phyloP scores from a whole-genome alignment of 352 stramenopile species.

The Elongisporangium prolatum region DNA sequence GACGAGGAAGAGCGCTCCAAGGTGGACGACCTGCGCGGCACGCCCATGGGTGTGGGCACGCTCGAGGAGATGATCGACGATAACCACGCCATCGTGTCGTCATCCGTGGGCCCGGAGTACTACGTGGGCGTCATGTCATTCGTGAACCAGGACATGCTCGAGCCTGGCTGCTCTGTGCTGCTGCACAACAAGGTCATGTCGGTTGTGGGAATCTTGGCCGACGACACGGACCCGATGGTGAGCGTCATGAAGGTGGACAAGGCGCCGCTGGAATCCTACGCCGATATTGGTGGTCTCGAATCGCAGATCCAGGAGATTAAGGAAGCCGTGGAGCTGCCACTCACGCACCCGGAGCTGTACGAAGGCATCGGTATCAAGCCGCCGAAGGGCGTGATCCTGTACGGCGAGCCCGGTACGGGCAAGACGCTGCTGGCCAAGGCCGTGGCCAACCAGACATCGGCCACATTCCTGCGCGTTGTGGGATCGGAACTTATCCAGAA shows the following conservation, averaged over 20 bases:
- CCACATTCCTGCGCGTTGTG: constrained; percentile 99
- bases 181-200: constrained; percentile 99
- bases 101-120: constrained; percentile 97
- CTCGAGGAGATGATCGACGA: constrained; percentile 99
- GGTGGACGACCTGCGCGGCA: constrained; percentile 98
- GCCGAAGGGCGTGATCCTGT: constrained; percentile 99
- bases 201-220: constrained; percentile 98
- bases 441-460: constrained; percentile 99
- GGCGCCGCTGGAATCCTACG: constrained; percentile 98
- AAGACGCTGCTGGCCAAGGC: constrained; percentile 99
- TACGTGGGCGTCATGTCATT: constrained; percentile 99
- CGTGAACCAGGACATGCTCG: constrained; percentile 99
- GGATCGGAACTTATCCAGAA: constrained; percentile 99
- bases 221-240: constrained; percentile 99
- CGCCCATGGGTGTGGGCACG: constrained; percentile 97
- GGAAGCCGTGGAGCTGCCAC: constrained; percentile 94
- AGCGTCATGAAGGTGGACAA: constrained; percentile 99
- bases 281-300: constrained; percentile 99
- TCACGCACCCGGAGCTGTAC: constrained; percentile 99
- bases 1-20: constrained; percentile 99
- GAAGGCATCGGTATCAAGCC: constrained; percentile 99
- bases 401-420: constrained; percentile 98
- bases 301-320: constrained; percentile 96
- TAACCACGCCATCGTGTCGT: constrained; percentile 99
- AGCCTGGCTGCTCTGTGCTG: constrained; percentile 97